Evolutionary conservation across 805 yeast genomes (phyloP).

Genomic region (Metschnikowia proteae): DNA sequence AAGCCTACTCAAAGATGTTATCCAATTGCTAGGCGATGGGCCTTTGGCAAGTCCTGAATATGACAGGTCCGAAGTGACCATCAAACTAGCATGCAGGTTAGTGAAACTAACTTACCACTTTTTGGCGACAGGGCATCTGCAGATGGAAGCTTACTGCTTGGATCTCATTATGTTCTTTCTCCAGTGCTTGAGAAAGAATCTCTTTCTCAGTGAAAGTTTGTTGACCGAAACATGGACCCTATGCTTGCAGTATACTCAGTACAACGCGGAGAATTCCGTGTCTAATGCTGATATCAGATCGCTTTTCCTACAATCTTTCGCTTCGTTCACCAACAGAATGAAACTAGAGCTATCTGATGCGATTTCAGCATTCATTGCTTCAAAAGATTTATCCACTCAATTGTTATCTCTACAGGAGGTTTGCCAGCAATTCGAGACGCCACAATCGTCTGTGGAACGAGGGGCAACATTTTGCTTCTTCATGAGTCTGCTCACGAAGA

Average conservation of each 20-base stretch:
- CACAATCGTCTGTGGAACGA: conserved; percentile 37
- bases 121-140: not conserved
- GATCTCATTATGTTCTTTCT: conserved; percentile 49
- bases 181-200: conserved; percentile 35
- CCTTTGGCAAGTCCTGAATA: conserved; percentile 24
- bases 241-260: conserved; percentile 22
- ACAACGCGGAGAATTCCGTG: conserved; percentile 26
- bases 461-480: conserved; percentile 38
- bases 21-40: conserved; percentile 31
- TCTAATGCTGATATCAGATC: conserved; percentile 10
- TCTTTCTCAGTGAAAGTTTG: conserved; percentile 39
- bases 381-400: conserved; percentile 12
- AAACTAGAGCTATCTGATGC: conserved; percentile 19
- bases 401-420: conserved; percentile 29
- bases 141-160: conserved; percentile 34
- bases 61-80: conserved; percentile 41
- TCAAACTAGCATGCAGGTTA: conserved; percentile 27
- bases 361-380: conserved; percentile 12
- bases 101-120: conserved; percentile 1
- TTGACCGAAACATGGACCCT: conserved; percentile 29
- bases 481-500: conserved; percentile 27
- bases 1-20: conserved; percentile 6
- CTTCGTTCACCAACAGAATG: conserved; percentile 16
- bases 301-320: conserved; percentile 20
- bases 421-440: conserved; percentile 26